These are phyloP conservation scores for Picea abies DNA, from an alignment of 83 land plant species.

Conservation along the genomic window DNA sequence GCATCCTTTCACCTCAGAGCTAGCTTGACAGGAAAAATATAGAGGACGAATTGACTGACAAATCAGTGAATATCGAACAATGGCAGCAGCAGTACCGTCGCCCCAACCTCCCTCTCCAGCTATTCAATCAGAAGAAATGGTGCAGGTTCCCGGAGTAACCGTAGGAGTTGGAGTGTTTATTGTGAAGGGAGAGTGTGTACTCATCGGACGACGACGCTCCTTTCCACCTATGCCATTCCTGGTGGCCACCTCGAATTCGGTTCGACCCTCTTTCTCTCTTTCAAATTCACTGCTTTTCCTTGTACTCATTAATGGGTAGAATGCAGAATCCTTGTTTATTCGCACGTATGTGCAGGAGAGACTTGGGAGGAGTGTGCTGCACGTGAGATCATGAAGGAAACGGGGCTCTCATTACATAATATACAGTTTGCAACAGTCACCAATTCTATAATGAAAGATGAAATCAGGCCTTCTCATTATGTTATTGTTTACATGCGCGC, in stretches of 20 bases:
- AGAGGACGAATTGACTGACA: too few species aligned
- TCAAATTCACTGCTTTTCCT: neutral
- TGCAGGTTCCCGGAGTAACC: conserved; percentile 48
- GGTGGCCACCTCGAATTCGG: conserved; percentile 94
- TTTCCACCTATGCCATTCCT: conserved; percentile 70
- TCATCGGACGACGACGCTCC: conserved; percentile 64
- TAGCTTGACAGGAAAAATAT: too few species aligned
- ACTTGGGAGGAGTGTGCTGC: conserved; percentile 85
- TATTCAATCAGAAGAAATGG: too few species aligned
- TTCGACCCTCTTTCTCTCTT: conserved; percentile 10
- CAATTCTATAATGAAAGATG: conserved; percentile 57
- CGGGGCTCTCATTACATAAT: conserved; percentile 33
- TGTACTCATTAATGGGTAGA: neutral
- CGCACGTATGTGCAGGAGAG: conserved; percentile 51
- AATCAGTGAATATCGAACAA: too few species aligned
- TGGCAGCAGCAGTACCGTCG: too few species aligned
- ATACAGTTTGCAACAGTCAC: conserved; percentile 53
- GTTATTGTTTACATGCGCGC: conserved; percentile 63
- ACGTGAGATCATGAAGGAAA: conserved; percentile 46
- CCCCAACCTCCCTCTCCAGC: too few species aligned
- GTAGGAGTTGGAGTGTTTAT: conserved; percentile 65
- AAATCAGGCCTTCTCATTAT: conserved; percentile 52
- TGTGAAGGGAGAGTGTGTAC: conserved; percentile 36
- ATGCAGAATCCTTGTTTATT: too few species aligned
- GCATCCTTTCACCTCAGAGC: too few species aligned